Evolutionary conservation across 192 early-diverging fungal genomes (phyloP).

Genomic region (Rhizoclosmatium sp.): DNA sequence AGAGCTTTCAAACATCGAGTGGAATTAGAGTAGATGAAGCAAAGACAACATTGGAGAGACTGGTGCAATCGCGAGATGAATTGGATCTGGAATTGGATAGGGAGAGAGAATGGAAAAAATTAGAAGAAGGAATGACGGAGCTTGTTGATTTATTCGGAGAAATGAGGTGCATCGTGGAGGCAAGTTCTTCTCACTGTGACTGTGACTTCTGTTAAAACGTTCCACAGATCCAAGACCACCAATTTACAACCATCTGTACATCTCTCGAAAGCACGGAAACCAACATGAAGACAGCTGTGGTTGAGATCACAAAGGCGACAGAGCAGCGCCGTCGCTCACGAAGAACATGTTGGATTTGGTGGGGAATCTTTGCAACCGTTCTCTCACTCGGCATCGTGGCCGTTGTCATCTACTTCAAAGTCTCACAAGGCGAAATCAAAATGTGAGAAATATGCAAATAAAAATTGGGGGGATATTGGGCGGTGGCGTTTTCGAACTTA

Average conservation of each 20-base stretch:
- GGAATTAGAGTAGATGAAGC: not conserved
- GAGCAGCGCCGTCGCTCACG: conserved; percentile 11
- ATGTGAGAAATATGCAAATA: no score
- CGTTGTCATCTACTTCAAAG: not conserved
- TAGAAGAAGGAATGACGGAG: conserved; percentile 23
- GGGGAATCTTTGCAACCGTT: not conserved
- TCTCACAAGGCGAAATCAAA: no score
- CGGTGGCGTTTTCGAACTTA: no score
- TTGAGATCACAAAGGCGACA: not conserved
- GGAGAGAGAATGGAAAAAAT: conserved; percentile 16
- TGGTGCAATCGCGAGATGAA: not conserved
- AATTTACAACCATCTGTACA: conserved; percentile 16
- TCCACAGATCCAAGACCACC: conserved; percentile 17
- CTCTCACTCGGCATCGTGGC: not conserved
- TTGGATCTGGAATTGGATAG: conserved; percentile 5
- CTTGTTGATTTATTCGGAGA: conserved; percentile 24
- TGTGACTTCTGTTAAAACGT: not conserved
- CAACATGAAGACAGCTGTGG: not conserved
- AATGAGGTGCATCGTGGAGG: conserved; percentile 18
- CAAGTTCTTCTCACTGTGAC: not conserved
- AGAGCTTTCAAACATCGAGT: not conserved
- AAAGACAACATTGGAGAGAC: not conserved
- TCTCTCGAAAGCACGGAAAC: conserved; percentile 12
- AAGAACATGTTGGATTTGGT: conserved; percentile 17
- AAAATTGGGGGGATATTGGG: no score